These are phyloP conservation scores for Prunus yedoensis DNA, from an alignment of 331 rosid genomes.

Conservation along the genomic window DNA sequence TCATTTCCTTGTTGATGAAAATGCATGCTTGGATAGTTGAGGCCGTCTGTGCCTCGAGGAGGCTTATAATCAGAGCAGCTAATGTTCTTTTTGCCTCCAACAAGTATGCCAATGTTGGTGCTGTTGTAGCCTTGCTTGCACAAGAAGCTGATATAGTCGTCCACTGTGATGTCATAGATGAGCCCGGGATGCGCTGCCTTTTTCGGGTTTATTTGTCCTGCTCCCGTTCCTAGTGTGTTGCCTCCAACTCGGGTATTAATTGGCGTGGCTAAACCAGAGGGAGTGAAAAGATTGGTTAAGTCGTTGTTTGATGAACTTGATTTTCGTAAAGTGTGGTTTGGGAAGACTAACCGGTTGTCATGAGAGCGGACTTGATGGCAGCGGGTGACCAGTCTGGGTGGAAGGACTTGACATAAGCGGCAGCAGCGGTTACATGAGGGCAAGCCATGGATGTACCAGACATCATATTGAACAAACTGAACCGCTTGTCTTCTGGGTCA, in stretches of 20 bases:
- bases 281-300: slow-evolving; percentile 14
- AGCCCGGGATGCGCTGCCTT: slow-evolving; percentile 72
- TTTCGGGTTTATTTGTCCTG: slow-evolving; percentile 69
- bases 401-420: slow-evolving; percentile 78
- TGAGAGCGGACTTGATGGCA: slow-evolving; percentile 89
- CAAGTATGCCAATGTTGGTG: slow-evolving; percentile 39
- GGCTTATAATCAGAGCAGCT: slow-evolving; percentile 38
- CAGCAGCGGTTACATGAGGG: slow-evolving; percentile 75
- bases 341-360: slow-evolving; percentile 70
- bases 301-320: neutral
- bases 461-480: slow-evolving; percentile 45
- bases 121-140: slow-evolving; percentile 56
- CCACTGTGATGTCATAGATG: slow-evolving; percentile 43
- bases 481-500: slow-evolving; percentile 36
- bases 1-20: slow-evolving; percentile 10
- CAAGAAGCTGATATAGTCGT: slow-evolving; percentile 54
- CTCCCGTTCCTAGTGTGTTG: slow-evolving; percentile 55
- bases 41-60: slow-evolving; percentile 58
- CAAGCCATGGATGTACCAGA: slow-evolving; percentile 95
- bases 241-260: slow-evolving; percentile 27
- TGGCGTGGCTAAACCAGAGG: slow-evolving; percentile 54
- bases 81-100: slow-evolving; percentile 32
- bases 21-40: slow-evolving; percentile 85
- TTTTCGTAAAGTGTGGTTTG: neutral
- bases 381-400: slow-evolving; percentile 92